phyloP scores from a whole-genome alignment of 306 rosid genomes.

The Fragaria ananassa region DNA sequence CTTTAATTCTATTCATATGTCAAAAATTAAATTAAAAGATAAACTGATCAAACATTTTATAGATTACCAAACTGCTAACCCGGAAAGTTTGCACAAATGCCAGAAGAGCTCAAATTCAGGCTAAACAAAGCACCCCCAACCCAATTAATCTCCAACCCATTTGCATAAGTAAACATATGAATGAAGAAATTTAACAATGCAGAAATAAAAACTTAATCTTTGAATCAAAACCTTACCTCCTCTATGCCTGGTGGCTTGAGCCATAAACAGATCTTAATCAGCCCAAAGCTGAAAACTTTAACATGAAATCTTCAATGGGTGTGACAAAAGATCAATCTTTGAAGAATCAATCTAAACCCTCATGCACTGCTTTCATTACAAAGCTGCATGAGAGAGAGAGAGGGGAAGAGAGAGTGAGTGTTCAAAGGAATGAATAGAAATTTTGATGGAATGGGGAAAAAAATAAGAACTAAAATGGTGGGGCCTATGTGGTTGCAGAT shows the following conservation, averaged over 20 bases:
- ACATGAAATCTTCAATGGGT: slow-evolving; percentile 35
- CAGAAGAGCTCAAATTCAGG: slow-evolving; percentile 32
- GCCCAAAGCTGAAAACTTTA: slow-evolving; percentile 32
- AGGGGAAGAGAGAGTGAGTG: slow-evolving; percentile 33
- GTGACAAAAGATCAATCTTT: slow-evolving; percentile 19
- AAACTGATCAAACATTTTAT: slow-evolving; percentile 28
- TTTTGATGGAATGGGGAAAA: slow-evolving; percentile 9
- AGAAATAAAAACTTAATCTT: slow-evolving; percentile 18
- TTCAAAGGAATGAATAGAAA: slow-evolving; percentile 30
- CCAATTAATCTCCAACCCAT: slow-evolving; percentile 34
- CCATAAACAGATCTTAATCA: slow-evolving; percentile 47
- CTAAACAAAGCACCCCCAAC: slow-evolving; percentile 11
- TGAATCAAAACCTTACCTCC: slow-evolving; percentile 40
- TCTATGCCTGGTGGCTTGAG: slow-evolving; percentile 39
- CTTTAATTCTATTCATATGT: slow-evolving; percentile 11
- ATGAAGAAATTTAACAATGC: slow-evolving; percentile 1
- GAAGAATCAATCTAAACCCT: slow-evolving; percentile 31
- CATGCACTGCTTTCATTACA: slow-evolving; percentile 46
- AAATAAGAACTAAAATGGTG: slow-evolving; percentile 33
- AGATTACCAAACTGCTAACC: slow-evolving; percentile 16
- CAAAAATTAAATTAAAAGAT: background rate
- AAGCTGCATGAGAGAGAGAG: slow-evolving; percentile 53
- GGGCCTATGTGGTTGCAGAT: slow-evolving; percentile 48
- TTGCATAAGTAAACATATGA: slow-evolving; percentile 20
- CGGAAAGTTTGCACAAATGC: slow-evolving; percentile 26